Evolutionary conservation across 306 rosid genomes (phyloP).

Genomic region (Fagus crenata): DNA sequence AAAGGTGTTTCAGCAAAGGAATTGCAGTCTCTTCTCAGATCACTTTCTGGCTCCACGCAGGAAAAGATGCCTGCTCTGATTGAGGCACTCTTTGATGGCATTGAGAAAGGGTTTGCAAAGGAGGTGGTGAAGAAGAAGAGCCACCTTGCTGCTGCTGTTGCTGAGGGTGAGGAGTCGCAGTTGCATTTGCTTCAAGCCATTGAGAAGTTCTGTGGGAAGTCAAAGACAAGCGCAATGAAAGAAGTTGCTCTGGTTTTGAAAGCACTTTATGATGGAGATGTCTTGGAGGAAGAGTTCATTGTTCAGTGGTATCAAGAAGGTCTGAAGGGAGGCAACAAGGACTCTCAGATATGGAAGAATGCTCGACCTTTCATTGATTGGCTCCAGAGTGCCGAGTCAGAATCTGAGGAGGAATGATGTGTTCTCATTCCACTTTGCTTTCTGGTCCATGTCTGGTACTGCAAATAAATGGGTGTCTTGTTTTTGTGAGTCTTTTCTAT

Average conservation of each 20-base stretch:
- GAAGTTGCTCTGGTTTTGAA: conserved; percentile 59
- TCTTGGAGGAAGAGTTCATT: conserved; percentile 55
- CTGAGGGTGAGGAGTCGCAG: conserved; percentile 43
- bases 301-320: conserved; percentile 56
- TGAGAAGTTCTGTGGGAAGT: conserved; percentile 43
- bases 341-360: conserved; percentile 58
- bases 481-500: conserved; percentile 11
- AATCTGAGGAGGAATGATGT: conserved; percentile 50
- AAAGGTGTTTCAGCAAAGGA: conserved; percentile 41
- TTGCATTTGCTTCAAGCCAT: conserved; percentile 43
- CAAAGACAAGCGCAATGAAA: conserved; percentile 38
- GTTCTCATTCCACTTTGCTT: not conserved
- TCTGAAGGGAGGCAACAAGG: conserved; percentile 42
- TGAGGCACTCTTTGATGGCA: conserved; percentile 44
- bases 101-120: conserved; percentile 57
- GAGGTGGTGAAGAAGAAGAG: conserved; percentile 42
- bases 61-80: conserved; percentile 52
- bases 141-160: conserved; percentile 46
- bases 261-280: conserved; percentile 57
- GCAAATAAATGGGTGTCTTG: conserved; percentile 32
- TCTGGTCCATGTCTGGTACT: conserved; percentile 9
- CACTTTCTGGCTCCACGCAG: conserved; percentile 39
- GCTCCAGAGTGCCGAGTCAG: conserved; percentile 75
- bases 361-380: conserved; percentile 51
- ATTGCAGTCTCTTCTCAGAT: conserved; percentile 32